Evolutionary conservation across 306 rosid species (phyloP).

Genomic region (Rosa lucieae): DNA sequence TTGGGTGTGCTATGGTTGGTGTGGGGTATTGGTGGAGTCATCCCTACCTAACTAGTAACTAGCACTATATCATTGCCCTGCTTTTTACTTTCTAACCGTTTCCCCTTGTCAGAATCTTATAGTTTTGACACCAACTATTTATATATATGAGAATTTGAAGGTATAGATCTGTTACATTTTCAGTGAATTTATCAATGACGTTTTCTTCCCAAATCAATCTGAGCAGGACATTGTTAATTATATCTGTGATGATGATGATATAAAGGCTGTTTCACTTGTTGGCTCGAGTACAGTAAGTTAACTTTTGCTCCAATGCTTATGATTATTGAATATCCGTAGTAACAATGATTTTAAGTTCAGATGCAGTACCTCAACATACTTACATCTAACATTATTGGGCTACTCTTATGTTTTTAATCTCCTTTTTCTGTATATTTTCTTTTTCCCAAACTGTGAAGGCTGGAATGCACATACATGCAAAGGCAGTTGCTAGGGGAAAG

Average conservation of each 20-base stretch:
- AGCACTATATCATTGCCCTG: not conserved
- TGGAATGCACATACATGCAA: constrained; percentile 57
- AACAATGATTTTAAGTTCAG: not conserved
- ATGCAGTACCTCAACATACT: not conserved
- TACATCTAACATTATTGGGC: constrained; percentile 6
- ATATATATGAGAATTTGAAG: not conserved
- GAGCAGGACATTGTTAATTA: constrained; percentile 56
- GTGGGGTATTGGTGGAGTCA: not conserved
- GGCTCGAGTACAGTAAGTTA: constrained; percentile 62
- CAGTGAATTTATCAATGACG: constrained; percentile 15
- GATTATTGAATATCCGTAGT: not conserved
- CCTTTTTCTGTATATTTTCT: constrained; percentile 4
- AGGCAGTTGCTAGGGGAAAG: constrained; percentile 67
- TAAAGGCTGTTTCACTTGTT: constrained; percentile 60
- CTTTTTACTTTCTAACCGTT: not conserved
- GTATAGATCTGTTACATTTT: constrained; percentile 7
- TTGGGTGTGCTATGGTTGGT: not conserved
- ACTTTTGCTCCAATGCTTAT: constrained; percentile 15
- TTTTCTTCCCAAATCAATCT: constrained; percentile 18
- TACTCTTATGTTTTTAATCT: constrained; percentile 7
- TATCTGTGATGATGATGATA: constrained; percentile 68
- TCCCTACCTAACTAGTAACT: not conserved
- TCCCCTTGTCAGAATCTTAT: not conserved
- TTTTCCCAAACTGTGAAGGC: constrained; percentile 45
- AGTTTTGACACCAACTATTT: not conserved